These are phyloP conservation scores for Passalora sequoiae DNA, from an alignment of 2,329 filamentous ascomycete genomes.

Conservation along the genomic window DNA sequence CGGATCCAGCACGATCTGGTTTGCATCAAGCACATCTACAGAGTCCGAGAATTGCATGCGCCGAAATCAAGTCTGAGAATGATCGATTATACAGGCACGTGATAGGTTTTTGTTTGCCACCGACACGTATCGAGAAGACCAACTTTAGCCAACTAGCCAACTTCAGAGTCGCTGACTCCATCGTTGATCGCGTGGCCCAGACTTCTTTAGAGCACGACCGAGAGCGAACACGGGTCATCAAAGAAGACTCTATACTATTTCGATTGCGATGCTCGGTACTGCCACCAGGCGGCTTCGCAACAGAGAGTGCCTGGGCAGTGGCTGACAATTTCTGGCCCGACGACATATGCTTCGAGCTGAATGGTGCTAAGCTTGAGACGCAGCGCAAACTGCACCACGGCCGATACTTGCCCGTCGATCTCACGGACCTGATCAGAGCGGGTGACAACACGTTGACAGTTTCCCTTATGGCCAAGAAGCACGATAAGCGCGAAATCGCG, in stretches of 20 bases:
- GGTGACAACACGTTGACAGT: constrained; percentile 62
- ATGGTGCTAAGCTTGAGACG: constrained; percentile 50
- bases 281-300: constrained; percentile 29
- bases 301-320: constrained; percentile 56
- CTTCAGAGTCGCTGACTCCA: constrained; percentile 44
- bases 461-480: constrained; percentile 37
- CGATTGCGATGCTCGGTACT: constrained; percentile 63
- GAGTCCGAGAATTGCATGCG: constrained; percentile 43
- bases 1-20: constrained; percentile 45
- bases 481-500: constrained; percentile 45
- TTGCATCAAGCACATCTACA: constrained; percentile 56
- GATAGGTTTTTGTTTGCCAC: constrained; percentile 47
- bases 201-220: constrained; percentile 6
- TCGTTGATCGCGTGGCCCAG: constrained; percentile 36
- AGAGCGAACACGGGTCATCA: constrained; percentile 32
- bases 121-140: constrained; percentile 35
- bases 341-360: constrained; percentile 64
- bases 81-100: constrained; percentile 53
- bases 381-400: constrained; percentile 67
- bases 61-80: constrained; percentile 1
- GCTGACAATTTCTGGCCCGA: constrained; percentile 66
- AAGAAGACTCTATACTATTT: constrained; percentile 55
- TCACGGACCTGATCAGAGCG: constrained; percentile 55
- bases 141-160: constrained; percentile 39
- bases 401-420: constrained; percentile 69